Percentiles rank a stretch among this genome's conserved stretches.
These are phyloP conservation scores for Zygosaccharomyces siamensis DNA, from an alignment of 805 yeast genomes.

Conservation along the genomic window DNA sequence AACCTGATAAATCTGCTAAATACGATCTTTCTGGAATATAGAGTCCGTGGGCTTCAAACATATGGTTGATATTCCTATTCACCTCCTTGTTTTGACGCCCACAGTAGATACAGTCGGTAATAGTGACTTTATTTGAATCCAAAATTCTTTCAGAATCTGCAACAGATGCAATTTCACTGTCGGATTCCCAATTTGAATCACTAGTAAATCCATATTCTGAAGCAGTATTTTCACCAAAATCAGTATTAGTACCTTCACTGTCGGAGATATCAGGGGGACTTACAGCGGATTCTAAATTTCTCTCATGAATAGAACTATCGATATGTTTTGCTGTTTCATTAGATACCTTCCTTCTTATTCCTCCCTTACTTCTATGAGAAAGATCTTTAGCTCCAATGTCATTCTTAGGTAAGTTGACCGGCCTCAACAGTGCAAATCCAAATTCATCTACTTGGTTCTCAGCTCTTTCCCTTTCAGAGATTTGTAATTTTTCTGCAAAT, in stretches of 20 bases:
- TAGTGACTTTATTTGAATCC: slow-evolving; percentile 35
- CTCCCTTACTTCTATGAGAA: neutral
- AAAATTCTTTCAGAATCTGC: slow-evolving; percentile 23
- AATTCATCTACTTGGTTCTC: slow-evolving; percentile 37
- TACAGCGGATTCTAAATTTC: neutral
- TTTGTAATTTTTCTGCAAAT: slow-evolving; percentile 38
- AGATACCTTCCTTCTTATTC: neutral
- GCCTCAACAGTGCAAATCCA: slow-evolving; percentile 36
- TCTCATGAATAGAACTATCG: neutral
- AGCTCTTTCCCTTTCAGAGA: slow-evolving; percentile 32
- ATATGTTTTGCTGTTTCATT: neutral
- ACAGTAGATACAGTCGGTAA: slow-evolving; percentile 53
- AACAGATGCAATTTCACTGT: slow-evolving; percentile 31
- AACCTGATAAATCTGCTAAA: slow-evolving; percentile 62
- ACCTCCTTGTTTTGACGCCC: slow-evolving; percentile 48
- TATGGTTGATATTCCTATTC: slow-evolving; percentile 63
- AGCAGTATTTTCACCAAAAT: slow-evolving; percentile 43
- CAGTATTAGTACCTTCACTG: slow-evolving; percentile 36
- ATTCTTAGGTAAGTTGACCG: slow-evolving; percentile 12
- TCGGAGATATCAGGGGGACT: slow-evolving; percentile 48
- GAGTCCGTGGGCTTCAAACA: slow-evolving; percentile 77
- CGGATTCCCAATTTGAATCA: slow-evolving; percentile 35
- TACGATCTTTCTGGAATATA: slow-evolving; percentile 80
- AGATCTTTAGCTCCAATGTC: neutral
- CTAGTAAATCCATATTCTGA: slow-evolving; percentile 46